Evolutionary conservation across 164 flowering plant genomes (phyloP).

Genomic region (Vitis labrusca): DNA sequence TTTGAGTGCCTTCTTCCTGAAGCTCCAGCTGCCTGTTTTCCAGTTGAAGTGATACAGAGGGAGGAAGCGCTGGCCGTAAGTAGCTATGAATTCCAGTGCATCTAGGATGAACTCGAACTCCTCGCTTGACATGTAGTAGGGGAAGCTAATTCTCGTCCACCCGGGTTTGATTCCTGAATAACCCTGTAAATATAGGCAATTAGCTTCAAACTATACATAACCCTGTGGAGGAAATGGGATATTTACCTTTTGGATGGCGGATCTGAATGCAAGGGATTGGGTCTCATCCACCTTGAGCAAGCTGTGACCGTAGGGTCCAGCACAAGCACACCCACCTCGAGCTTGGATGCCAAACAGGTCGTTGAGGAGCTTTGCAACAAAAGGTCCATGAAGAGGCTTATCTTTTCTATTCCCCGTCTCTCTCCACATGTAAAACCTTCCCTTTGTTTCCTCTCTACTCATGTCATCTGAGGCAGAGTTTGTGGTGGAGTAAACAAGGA

Average conservation of each 20-base stretch:
- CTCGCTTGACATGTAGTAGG: slow-evolving; percentile 66
- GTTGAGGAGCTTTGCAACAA: slow-evolving; percentile 74
- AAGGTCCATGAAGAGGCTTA: slow-evolving; percentile 74
- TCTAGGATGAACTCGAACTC: slow-evolving; percentile 73
- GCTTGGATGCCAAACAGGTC: slow-evolving; percentile 91
- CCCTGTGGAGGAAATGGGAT: not conserved
- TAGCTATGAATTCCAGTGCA: slow-evolving; percentile 69
- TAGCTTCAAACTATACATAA: no score
- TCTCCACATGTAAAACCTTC: slow-evolving; percentile 35
- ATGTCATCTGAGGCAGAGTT: slow-evolving; percentile 6
- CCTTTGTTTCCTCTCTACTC: not conserved
- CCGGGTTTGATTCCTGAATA: slow-evolving; percentile 75
- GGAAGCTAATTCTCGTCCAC: slow-evolving; percentile 87
- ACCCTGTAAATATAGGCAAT: slow-evolving; percentile 41
- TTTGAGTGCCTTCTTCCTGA: slow-evolving; percentile 28
- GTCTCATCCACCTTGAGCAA: slow-evolving; percentile 49
- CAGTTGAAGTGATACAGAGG: slow-evolving; percentile 62
- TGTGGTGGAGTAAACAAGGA: slow-evolving; percentile 51
- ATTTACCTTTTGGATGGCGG: slow-evolving; percentile 56
- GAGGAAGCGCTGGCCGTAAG: slow-evolving; percentile 74
- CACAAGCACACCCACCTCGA: slow-evolving; percentile 90
- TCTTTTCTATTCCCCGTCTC: slow-evolving; percentile 44
- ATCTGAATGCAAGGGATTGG: slow-evolving; percentile 42
- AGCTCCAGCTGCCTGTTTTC: slow-evolving; percentile 65
- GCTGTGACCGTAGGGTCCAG: slow-evolving; percentile 78